A percentile compares a stretch with the other conserved stretches of the same genome.
Evolutionary conservation across 2,329 filamentous ascomycete species (phyloP).

Genomic region (Diaporthe vexans): DNA sequence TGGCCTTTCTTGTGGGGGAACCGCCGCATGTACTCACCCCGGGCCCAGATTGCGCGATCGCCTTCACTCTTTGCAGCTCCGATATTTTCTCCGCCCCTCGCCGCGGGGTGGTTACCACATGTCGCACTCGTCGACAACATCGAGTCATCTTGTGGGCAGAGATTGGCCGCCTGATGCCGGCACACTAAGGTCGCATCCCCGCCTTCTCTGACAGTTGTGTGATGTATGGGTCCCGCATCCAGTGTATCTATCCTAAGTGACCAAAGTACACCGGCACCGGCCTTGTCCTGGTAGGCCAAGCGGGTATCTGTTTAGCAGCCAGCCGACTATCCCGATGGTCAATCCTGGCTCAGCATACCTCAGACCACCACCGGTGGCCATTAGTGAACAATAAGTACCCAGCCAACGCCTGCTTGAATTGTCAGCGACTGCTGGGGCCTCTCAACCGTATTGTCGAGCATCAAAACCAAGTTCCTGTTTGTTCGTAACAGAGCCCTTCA

Average conservation of each 20-base stretch:
- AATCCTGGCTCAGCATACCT: background rate
- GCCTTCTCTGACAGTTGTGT: background rate
- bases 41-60: slow-evolving; percentile 40
- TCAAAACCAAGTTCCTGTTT: background rate
- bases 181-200: background rate
- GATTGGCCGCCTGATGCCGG: slow-evolving; percentile 5
- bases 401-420: slow-evolving; percentile 6
- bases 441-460: background rate
- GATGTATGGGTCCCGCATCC: background rate
- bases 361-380: background rate
- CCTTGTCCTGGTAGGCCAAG: slow-evolving; percentile 26
- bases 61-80: slow-evolving; percentile 38
- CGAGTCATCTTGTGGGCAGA: slow-evolving; percentile 3
- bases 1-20: slow-evolving; percentile 39
- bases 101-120: background rate
- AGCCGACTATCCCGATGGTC: slow-evolving; percentile 21
- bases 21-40: slow-evolving; percentile 42
- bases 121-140: background rate
- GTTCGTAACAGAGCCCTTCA: too few relatives aligned
- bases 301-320: background rate
- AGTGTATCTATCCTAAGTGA: background rate
- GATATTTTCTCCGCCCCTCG: slow-evolving; percentile 46
- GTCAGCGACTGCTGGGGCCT: background rate
- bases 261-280: background rate
- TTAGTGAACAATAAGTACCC: slow-evolving; percentile 14